Evolutionary conservation across 2,329 filamentous ascomycete species (phyloP).

Genomic region (Septoria linicola): DNA sequence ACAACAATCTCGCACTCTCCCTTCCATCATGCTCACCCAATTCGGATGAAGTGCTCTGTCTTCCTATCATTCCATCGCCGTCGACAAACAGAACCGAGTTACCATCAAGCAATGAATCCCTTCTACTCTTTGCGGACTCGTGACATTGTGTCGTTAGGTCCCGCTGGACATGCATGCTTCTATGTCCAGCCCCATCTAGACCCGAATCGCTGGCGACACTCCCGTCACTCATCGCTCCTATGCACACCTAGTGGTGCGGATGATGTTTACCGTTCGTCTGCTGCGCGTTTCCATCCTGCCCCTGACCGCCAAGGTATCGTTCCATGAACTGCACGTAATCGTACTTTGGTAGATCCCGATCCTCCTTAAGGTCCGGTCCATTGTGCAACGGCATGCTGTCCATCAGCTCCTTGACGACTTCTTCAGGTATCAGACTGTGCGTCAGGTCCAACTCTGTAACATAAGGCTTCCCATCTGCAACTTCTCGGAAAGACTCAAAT

Average conservation of each 20-base stretch:
- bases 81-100: neutral
- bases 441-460: slow-evolving; percentile 96
- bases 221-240: neutral
- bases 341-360: slow-evolving; percentile 80
- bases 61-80: neutral
- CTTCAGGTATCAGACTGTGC: slow-evolving; percentile 92
- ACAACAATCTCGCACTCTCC: slow-evolving; percentile 6
- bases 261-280: slow-evolving; percentile 19
- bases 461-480: slow-evolving; percentile 97
- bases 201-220: neutral
- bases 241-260: neutral
- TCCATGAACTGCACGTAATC: slow-evolving; percentile 99
- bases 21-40: slow-evolving; percentile 1
- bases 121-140: neutral
- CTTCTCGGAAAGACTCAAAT: slow-evolving; percentile 95
- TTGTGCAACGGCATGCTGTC: slow-evolving; percentile 81
- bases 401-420: slow-evolving; percentile 90
- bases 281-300: slow-evolving; percentile 1
- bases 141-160: neutral
- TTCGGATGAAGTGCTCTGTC: neutral
- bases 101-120: neutral
- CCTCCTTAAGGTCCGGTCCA: slow-evolving; percentile 82
- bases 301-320: slow-evolving; percentile 49
- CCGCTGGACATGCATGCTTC: neutral
- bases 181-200: neutral